phyloP scores from a whole-genome alignment of 768 basidiomycete species.

The Suillus decipiens region DNA sequence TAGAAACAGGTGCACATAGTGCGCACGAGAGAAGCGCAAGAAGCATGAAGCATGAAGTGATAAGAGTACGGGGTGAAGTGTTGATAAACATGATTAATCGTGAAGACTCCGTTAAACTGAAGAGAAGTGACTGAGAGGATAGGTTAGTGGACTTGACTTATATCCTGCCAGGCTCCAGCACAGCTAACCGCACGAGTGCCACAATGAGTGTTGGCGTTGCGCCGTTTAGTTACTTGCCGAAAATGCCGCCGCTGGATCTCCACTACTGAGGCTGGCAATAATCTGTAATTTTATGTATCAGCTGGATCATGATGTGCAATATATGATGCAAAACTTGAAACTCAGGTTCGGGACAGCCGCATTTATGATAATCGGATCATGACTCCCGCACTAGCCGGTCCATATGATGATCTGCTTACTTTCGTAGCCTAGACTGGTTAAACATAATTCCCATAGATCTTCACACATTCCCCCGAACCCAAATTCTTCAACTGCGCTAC shows the following conservation, averaged over 20 bases:
- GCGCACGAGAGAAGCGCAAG: conserved; percentile 29
- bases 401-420: no score
- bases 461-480: no score
- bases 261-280: neutral
- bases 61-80: conserved; percentile 10
- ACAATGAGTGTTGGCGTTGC: neutral
- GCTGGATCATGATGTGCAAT: no score
- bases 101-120: conserved; percentile 8
- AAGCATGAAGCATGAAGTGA: conserved; percentile 15
- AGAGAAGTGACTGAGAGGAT: neutral
- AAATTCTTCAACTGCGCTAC: no score
- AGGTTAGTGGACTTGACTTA: conserved; percentile 5
- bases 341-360: no score
- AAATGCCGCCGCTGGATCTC: neutral
- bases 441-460: no score
- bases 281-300: no score
- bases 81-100: conserved; percentile 17
- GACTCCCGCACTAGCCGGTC: no score
- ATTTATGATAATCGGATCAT: no score
- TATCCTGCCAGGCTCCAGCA: conserved; percentile 16
- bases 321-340: no score
- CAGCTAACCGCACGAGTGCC: conserved; percentile 11
- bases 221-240: no score
- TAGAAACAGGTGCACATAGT: conserved; percentile 29
- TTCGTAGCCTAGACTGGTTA: no score